phyloP scores from a whole-genome alignment of 179 eudicot species.

The Pouteria campechiana region DNA sequence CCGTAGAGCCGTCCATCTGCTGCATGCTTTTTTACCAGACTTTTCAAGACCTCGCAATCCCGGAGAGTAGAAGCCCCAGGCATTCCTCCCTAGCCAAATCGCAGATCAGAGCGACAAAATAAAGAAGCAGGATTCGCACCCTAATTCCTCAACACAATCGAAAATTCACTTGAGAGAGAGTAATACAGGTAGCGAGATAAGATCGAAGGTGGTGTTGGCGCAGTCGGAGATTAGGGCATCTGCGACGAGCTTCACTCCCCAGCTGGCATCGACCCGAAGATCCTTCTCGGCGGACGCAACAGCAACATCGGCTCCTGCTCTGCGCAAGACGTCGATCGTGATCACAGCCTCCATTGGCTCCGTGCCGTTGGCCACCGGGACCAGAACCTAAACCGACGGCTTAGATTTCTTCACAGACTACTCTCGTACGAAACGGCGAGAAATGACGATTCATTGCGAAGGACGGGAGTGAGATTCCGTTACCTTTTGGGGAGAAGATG shows the following conservation, averaged over 20 bases:
- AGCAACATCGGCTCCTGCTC: constrained; percentile 91
- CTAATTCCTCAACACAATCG: not conserved
- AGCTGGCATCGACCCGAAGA: constrained; percentile 57
- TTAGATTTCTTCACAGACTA: too few relatives aligned
- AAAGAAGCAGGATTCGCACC: not conserved
- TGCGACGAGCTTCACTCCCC: constrained; percentile 75
- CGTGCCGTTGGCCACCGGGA: constrained; percentile 85
- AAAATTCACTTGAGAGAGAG: not conserved
- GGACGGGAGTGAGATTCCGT: too few relatives aligned
- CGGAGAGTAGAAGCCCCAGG: constrained; percentile 74
- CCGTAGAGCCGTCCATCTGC: constrained; percentile 72
- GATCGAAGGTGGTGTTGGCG: constrained; percentile 48
- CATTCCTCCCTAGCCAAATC: constrained; percentile 65
- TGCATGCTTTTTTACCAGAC: constrained; percentile 67
- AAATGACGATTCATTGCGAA: too few relatives aligned
- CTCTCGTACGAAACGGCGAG: too few relatives aligned
- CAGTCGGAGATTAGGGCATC: constrained; percentile 69
- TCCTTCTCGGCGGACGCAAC: constrained; percentile 90
- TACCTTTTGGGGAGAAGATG: too few relatives aligned
- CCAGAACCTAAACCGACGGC: constrained; percentile 82
- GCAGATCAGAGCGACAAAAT: not conserved
- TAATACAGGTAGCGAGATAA: constrained; percentile 81
- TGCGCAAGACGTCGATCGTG: constrained; percentile 61
- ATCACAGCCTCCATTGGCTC: constrained; percentile 94
- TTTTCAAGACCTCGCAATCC: constrained; percentile 47